These are phyloP conservation scores for Ganoderma boninense DNA, from an alignment of 1,284 basidiomycete genomes.

Conservation along the genomic window DNA sequence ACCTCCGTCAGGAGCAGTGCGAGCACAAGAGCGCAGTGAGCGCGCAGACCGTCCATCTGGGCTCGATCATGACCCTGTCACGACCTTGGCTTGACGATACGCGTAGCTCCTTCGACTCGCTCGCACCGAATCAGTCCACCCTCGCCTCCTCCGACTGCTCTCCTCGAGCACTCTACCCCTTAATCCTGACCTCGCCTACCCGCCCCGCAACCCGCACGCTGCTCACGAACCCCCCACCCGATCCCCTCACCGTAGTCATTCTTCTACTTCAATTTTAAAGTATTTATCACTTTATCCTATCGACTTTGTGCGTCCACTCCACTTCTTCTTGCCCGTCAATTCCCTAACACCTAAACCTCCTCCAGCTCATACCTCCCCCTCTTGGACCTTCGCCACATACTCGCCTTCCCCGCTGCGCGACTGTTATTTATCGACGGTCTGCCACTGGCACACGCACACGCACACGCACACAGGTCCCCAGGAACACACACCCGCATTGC, in stretches of 20 bases:
- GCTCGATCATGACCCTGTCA: constrained; percentile 29
- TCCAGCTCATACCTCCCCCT: not conserved
- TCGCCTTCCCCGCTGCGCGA: constrained; percentile 4
- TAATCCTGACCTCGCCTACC: not conserved
- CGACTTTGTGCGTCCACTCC: constrained; percentile 22
- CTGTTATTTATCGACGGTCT: constrained; percentile 30
- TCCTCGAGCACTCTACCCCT: not conserved
- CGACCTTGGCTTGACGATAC: constrained; percentile 23
- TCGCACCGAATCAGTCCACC: not conserved
- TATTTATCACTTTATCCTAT: constrained; percentile 31
- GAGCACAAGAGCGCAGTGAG: constrained; percentile 23
- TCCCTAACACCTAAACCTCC: not conserved
- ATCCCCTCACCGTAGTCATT: constrained; percentile 31
- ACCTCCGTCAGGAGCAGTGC: constrained; percentile 19
- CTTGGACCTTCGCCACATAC: not conserved
- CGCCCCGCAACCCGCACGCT: constrained; percentile 13
- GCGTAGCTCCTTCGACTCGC: constrained; percentile 8
- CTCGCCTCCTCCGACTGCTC: not conserved
- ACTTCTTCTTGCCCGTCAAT: not conserved
- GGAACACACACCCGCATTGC: constrained; percentile 31
- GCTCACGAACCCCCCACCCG: constrained; percentile 15
- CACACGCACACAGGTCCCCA: constrained; percentile 5
- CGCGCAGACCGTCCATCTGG: not conserved
- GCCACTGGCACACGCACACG: constrained; percentile 20
- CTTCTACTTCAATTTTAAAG: constrained; percentile 26